A percentile compares a stretch with the other conserved stretches of the same genome.
Conservation (phyloP, 768 basidiomycete species). For the Pholiota conissans region DNA sequence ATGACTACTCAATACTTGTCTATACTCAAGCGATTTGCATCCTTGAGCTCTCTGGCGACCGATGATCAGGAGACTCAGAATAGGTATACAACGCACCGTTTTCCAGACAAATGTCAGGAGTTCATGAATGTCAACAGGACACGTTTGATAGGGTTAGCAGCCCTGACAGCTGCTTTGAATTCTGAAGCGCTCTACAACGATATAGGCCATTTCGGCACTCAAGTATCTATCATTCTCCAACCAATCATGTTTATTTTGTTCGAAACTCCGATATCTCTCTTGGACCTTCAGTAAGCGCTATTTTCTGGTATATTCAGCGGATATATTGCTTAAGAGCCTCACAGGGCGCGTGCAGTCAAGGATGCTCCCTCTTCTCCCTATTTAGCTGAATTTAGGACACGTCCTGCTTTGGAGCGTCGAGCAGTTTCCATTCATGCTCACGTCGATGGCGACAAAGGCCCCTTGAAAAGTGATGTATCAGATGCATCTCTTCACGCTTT, state of each 20-base stretch:
- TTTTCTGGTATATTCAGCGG: slow-evolving; percentile 7
- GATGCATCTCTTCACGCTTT: slow-evolving; percentile 72
- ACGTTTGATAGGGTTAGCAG: slow-evolving; percentile 83
- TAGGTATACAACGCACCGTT: slow-evolving; percentile 43
- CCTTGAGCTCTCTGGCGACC: slow-evolving; percentile 50
- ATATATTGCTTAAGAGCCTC: slow-evolving; percentile 2
- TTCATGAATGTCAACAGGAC: slow-evolving; percentile 46
- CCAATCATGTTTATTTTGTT: slow-evolving; percentile 71
- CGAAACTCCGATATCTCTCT: slow-evolving; percentile 53
- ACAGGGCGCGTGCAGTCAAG: slow-evolving; percentile 61
- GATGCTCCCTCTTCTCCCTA: slow-evolving; percentile 76
- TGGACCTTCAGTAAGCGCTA: slow-evolving; percentile 68
- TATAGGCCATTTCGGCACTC: slow-evolving; percentile 66
- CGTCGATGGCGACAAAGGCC: slow-evolving; percentile 85
- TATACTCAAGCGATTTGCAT: slow-evolving; percentile 64
- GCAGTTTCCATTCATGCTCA: slow-evolving; percentile 90
- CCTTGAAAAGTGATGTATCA: slow-evolving; percentile 70
- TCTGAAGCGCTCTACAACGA: slow-evolving; percentile 84
- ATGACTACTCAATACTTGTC: slow-evolving; percentile 72
- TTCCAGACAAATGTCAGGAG: not conserved
- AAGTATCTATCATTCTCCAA: slow-evolving; percentile 68
- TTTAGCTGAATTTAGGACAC: slow-evolving; percentile 79
- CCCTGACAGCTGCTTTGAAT: slow-evolving; percentile 74
- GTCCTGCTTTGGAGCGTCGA: slow-evolving; percentile 76
- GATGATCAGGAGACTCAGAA: slow-evolving; percentile 74